Evolutionary conservation across 2,329 filamentous ascomycete genomes (phyloP), one percentile per base, ranked within the genome.

Genomic region (Cladophialophora immunda): DNA sequence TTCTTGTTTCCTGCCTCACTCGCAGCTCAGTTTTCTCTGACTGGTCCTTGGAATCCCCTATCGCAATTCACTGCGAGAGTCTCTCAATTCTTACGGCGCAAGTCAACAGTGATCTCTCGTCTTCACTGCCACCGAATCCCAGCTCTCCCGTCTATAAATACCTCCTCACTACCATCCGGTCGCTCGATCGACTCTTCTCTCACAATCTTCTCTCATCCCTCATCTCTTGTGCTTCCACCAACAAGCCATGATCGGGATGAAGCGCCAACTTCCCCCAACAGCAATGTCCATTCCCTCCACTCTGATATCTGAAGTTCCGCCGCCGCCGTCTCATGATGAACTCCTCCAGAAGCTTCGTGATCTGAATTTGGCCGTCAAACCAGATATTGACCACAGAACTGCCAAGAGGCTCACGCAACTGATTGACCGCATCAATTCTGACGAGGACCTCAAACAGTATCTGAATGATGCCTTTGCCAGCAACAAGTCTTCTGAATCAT

Each of bases 131-230:
- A 47, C 17, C 8, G n/a, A 29, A 15, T 19, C 5, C 2, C 17
- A n/a, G 13, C 38, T 58, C 36, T 29, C 13, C 22, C 4, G 22
- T 25, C 34, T 47, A 47, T 41, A 58, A 58, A 58, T 58, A 58
- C 41, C 56, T 30, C 56, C 36, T 47, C 17, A 36, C 29, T 25
- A 47, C 36, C 56, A 22, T n/a, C 50, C 22, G 11, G 6, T 54
- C 25, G 22, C 29, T 32, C 50, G 6, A 4, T 29, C 50, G 11
- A 15, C 6, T 38, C 3, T 25, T 15, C 17, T 54, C 25, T 15
- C 8, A 22, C 29, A 29, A 6, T 54, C 17, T 22, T 38, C 34
- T 38, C 15, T 38, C 34, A 29, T 29, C 17, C 36, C 34, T 58
- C 38, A 3, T 25, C 9, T 7, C 8, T 41, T 41, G 7, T 11